These are phyloP conservation scores for Lentinus brumalis DNA, from an alignment of 768 basidiomycete species.

Conservation along the genomic window DNA sequence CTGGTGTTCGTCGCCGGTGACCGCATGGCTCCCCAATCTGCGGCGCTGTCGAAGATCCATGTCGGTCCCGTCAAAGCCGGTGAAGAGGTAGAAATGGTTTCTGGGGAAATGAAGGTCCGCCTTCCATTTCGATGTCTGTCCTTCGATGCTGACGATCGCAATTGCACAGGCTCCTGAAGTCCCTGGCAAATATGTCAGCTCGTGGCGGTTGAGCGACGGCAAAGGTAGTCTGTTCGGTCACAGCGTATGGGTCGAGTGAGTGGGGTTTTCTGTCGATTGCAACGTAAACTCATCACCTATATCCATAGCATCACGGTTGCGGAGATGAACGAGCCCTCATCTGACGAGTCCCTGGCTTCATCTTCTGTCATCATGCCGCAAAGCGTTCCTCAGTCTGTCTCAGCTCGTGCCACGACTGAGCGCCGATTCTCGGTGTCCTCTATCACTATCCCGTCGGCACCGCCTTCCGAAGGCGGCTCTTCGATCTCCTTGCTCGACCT, in stretches of 20 bases:
- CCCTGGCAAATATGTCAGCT: conserved; percentile 73
- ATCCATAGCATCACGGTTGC: conserved; percentile 62
- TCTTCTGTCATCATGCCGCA: conserved; percentile 75
- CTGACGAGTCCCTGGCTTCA: conserved; percentile 59
- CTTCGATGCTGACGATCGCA: background rate
- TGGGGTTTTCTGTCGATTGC: conserved; percentile 10
- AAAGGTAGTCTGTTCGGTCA: conserved; percentile 65
- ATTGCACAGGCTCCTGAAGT: conserved; percentile 65
- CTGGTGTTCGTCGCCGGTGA: conserved; percentile 75
- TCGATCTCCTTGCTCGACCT: conserved; percentile 63
- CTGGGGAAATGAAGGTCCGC: conserved; percentile 72
- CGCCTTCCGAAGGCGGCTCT: conserved; percentile 37
- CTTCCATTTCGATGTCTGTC: background rate
- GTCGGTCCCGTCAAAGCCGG: conserved; percentile 64
- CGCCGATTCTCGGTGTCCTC: conserved; percentile 22
- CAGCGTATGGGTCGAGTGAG: conserved; percentile 81
- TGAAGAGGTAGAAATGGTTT: conserved; percentile 63
- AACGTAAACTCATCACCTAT: background rate
- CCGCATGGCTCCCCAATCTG: conserved; percentile 44
- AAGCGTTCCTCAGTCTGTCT: conserved; percentile 26
- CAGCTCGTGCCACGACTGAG: conserved; percentile 22
- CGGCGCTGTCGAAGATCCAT: conserved; percentile 35
- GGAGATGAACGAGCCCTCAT: conserved; percentile 42
- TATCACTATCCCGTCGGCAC: conserved; percentile 26
- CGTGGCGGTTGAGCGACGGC: conserved; percentile 71